Evolutionary conservation across 2,329 filamentous ascomycete species (phyloP).

Genomic region (Monilinia polystroma): DNA sequence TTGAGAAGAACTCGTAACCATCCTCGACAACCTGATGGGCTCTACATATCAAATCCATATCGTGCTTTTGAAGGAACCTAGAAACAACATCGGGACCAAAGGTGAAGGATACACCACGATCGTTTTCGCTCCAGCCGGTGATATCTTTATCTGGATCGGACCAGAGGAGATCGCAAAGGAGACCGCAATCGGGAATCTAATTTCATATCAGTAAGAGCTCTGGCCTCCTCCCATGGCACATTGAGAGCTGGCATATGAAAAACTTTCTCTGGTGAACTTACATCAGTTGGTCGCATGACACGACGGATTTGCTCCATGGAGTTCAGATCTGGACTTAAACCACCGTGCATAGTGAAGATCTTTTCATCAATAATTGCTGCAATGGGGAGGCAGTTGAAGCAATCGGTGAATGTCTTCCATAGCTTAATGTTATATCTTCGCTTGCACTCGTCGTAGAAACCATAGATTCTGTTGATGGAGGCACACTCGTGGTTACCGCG

Average conservation of each 20-base stretch:
- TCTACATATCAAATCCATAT: conserved; percentile 99
- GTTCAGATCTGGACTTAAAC: conserved; percentile 93
- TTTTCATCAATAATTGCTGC: conserved; percentile 99
- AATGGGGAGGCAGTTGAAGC: conserved; percentile 98
- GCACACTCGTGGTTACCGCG: conserved; percentile 99
- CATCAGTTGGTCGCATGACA: conserved; percentile 98
- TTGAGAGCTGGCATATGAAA: conserved; percentile 34
- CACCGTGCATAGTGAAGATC: conserved; percentile 99
- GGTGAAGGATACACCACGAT: conserved; percentile 96
- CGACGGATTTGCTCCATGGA: conserved; percentile 99
- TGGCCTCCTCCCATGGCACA: conserved; percentile 36
- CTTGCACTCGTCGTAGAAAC: conserved; percentile 99
- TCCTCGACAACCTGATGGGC: conserved; percentile 99
- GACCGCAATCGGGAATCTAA: conserved; percentile 95
- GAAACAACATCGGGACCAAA: conserved; percentile 97
- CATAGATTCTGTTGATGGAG: conserved; percentile 98
- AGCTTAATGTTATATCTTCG: conserved; percentile 98
- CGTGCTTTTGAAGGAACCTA: conserved; percentile 96
- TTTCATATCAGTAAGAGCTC: conserved; percentile 40
- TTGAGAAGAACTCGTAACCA: conserved; percentile 99
- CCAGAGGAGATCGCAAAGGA: conserved; percentile 97
- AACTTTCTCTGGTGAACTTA: conserved; percentile 53
- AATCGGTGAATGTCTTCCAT: conserved; percentile 99
- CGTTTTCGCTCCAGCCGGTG: conserved; percentile 98
- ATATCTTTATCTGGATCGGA: conserved; percentile 99